Evolutionary conservation across 768 basidiomycete genomes (phyloP).

Genomic region (Trichaptum fuscoviolaceum): DNA sequence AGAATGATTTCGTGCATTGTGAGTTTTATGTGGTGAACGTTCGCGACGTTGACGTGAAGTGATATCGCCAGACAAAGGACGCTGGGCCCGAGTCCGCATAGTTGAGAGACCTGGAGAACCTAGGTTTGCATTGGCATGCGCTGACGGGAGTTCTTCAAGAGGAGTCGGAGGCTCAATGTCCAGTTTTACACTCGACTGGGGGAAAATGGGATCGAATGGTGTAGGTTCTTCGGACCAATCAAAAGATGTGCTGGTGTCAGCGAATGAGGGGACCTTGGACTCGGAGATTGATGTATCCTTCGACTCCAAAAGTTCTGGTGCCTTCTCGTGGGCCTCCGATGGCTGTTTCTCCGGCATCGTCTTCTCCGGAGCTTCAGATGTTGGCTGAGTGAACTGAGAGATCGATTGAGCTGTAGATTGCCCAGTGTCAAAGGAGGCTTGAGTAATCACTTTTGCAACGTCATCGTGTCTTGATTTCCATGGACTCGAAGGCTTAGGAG

Average conservation of each 20-base stretch:
- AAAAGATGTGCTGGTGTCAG: conserved; percentile 1
- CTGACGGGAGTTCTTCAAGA: conserved; percentile 24
- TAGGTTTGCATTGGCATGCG: conserved; percentile 24
- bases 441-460: neutral
- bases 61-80: conserved; percentile 24
- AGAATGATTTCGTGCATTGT: conserved; percentile 62
- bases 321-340: neutral
- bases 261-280: neutral
- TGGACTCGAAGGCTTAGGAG: neutral
- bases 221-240: neutral
- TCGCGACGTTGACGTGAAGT: conserved; percentile 39
- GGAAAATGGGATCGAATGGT: neutral
- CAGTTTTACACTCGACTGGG: neutral
- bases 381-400: neutral
- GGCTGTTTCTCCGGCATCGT: neutral
- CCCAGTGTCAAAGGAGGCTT: neutral
- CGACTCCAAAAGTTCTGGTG: neutral
- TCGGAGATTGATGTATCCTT: neutral
- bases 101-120: conserved; percentile 21
- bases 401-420: neutral
- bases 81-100: neutral
- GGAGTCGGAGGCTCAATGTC: conserved; percentile 28
- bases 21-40: conserved; percentile 28
- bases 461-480: neutral
- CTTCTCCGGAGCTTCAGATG: neutral